phyloP scores from a whole-genome alignment of 2,329 filamentous ascomycete genomes.

The Zasmidium citrigriseum region DNA sequence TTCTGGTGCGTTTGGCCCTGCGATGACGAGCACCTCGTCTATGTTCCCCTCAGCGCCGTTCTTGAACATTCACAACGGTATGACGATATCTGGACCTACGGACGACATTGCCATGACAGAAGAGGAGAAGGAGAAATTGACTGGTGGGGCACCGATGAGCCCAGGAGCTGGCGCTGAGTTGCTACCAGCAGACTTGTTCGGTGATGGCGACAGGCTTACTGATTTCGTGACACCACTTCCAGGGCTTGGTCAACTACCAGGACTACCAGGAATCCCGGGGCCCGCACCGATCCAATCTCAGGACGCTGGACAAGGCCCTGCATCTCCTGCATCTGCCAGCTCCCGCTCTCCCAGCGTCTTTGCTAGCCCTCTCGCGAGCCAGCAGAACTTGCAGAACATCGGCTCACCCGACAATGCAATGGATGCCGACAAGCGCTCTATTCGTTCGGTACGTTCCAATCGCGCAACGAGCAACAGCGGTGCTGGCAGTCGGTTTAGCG shows the following conservation, averaged over 20 bases:
- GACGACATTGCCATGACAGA: conserved; percentile 57
- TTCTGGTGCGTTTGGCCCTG: conserved; percentile 37
- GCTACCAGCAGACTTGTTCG: conserved; percentile 65
- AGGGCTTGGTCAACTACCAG: conserved; percentile 38
- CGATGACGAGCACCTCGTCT: conserved; percentile 52
- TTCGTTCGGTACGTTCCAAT: conserved; percentile 53
- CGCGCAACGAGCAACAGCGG: conserved; percentile 42
- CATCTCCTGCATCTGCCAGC: conserved; percentile 44
- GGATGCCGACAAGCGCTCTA: conserved; percentile 49
- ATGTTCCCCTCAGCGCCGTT: conserved; percentile 52
- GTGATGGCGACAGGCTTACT: conserved; percentile 29
- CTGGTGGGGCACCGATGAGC: conserved; percentile 70
- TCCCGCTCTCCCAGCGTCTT: conserved; percentile 49
- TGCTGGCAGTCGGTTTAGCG: conserved; percentile 54
- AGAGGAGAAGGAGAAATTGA: conserved; percentile 62
- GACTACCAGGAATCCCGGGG: conserved; percentile 46
- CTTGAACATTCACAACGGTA: conserved; percentile 63
- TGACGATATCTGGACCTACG: conserved; percentile 52
- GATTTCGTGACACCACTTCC: conserved; percentile 30
- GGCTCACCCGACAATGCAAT: conserved; percentile 42
- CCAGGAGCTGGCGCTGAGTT: conserved; percentile 70
- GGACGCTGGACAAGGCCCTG: conserved; percentile 36
- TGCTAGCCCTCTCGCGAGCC: conserved; percentile 50
- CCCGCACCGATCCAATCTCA: conserved; percentile 14
- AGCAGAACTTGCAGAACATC: conserved; percentile 43